Evolutionary conservation across 2,329 filamentous ascomycete species (phyloP).

Genomic region (Trichoderma afroharzianum): DNA sequence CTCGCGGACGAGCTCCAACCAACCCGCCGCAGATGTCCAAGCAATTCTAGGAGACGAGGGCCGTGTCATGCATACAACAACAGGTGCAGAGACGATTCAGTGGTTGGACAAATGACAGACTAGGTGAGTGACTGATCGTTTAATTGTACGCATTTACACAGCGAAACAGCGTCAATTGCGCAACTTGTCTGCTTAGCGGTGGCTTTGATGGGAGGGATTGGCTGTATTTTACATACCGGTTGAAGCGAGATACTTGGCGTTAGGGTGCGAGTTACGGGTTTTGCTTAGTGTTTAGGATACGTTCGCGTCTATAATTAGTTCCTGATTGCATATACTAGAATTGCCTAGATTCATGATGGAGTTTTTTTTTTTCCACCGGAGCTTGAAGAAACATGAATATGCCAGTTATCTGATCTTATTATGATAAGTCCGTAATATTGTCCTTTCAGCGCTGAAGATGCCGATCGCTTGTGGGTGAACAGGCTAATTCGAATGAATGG

Average conservation of each 20-base stretch:
- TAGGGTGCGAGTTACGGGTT: background rate
- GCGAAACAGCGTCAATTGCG: background rate
- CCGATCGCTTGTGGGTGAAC: background rate
- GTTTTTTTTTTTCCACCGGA: background rate
- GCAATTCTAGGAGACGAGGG: slow-evolving; percentile 27
- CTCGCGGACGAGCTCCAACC: slow-evolving; percentile 27
- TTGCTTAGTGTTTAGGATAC: slow-evolving; percentile 8
- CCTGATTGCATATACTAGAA: background rate
- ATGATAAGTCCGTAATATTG: background rate
- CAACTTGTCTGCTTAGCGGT: background rate
- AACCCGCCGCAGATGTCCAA: slow-evolving; percentile 31
- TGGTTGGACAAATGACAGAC: background rate
- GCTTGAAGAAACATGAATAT: background rate
- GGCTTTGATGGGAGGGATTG: background rate
- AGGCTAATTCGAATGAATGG: background rate
- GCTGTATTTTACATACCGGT: background rate
- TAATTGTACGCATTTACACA: background rate
- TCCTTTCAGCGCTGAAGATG: background rate
- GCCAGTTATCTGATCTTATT: background rate
- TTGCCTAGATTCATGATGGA: background rate
- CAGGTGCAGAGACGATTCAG: background rate
- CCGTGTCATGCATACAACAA: background rate
- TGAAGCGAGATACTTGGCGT: slow-evolving; percentile 5
- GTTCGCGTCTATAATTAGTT: background rate
- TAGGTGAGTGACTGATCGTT: background rate